phyloP scores from a whole-genome alignment of 1,284 basidiomycete species.

The Xerocomus minutiporus region DNA sequence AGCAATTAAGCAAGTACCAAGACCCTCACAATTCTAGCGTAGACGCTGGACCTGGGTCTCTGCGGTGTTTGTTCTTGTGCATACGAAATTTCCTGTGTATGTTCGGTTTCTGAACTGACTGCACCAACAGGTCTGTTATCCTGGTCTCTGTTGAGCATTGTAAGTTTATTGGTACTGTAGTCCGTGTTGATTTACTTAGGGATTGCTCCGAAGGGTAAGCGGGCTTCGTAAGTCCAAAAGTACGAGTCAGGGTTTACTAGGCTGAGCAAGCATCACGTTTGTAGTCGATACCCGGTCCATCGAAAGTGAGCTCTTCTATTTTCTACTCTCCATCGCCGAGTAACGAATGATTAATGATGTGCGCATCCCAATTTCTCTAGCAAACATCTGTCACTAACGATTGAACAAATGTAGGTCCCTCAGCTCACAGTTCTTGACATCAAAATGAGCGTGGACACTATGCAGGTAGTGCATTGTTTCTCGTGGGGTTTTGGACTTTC shows the following conservation, averaged over 20 bases:
- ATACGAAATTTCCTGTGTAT: not conserved
- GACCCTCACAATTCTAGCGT: not conserved
- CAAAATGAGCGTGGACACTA: not conserved
- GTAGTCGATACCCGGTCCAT: slow-evolving; percentile 5
- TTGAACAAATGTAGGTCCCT: slow-evolving; percentile 12
- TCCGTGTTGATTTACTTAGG: not conserved
- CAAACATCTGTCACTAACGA: not conserved
- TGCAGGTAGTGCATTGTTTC: slow-evolving; percentile 1
- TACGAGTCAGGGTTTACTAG: not conserved
- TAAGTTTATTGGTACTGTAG: not conserved
- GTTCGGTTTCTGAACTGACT: not conserved
- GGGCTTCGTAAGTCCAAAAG: slow-evolving; percentile 5
- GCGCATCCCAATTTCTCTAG: not conserved
- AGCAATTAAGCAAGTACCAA: no score
- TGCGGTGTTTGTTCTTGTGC: slow-evolving; percentile 12
- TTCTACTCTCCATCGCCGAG: not conserved
- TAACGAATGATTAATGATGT: slow-evolving; percentile 4
- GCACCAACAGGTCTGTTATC: slow-evolving; percentile 14
- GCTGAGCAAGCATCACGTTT: not conserved
- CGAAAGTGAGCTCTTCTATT: not conserved
- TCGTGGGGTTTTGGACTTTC: slow-evolving; percentile 1
- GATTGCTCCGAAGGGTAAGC: not conserved
- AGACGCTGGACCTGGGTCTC: slow-evolving; percentile 5
- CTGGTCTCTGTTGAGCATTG: slow-evolving; percentile 13
- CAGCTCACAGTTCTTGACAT: fast-evolving